These are phyloP conservation scores for Penicillium odoratum DNA, from an alignment of 495 filamentous ascomycete genomes.

Conservation along the genomic window DNA sequence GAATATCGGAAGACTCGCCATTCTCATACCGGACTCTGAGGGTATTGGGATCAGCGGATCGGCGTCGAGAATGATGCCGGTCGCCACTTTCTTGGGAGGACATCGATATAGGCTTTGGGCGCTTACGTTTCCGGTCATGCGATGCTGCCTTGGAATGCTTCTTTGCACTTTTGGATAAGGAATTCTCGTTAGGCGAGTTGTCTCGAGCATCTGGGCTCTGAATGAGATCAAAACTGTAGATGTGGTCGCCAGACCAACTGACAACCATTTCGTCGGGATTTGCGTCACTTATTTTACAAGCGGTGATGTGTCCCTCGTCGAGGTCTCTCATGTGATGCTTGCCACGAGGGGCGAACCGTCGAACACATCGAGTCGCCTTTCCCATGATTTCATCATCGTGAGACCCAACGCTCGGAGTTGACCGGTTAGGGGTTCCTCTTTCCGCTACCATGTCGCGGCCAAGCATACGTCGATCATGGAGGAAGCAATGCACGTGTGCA, in stretches of 20 bases:
- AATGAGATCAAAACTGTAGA: constrained; percentile 73
- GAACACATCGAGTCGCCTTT: constrained; percentile 67
- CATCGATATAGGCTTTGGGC: constrained; percentile 45
- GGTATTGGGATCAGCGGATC: constrained; percentile 33
- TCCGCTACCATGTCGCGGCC: constrained; percentile 60
- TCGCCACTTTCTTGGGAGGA: constrained; percentile 45
- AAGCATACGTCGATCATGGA: constrained; percentile 74
- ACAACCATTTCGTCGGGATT: constrained; percentile 73
- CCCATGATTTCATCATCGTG: constrained; percentile 59
- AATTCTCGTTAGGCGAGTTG: constrained; percentile 15
- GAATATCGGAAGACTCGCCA: constrained; percentile 59
- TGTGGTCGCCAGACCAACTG: constrained; percentile 74
- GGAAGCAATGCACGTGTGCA: constrained; percentile 70
- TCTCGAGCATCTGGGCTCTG: constrained; percentile 59
- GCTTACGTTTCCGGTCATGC: constrained; percentile 58
- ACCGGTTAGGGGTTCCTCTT: constrained; percentile 43
- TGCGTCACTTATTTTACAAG: constrained; percentile 77
- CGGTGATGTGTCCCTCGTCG: constrained; percentile 69
- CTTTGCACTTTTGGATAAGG: constrained; percentile 17
- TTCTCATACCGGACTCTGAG: constrained; percentile 62
- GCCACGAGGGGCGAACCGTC: constrained; percentile 66
- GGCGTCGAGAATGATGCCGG: constrained; percentile 45
- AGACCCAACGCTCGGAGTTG: constrained; percentile 33
- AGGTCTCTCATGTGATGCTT: constrained; percentile 51
- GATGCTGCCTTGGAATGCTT: constrained; percentile 34